phyloP scores from a whole-genome alignment of 208 protist species.

The Trypanosoma brucei region DNA sequence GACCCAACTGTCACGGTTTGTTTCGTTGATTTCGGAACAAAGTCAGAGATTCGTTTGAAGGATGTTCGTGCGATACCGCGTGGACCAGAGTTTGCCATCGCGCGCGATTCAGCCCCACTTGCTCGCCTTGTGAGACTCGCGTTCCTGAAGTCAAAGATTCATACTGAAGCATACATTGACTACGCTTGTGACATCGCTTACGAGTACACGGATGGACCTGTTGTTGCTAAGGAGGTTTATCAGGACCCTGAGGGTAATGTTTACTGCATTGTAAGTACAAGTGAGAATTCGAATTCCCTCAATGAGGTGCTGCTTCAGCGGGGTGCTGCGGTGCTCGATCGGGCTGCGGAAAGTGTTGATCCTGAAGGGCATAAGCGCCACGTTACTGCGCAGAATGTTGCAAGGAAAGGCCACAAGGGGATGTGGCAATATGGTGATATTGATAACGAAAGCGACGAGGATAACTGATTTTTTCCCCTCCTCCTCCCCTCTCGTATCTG shows the following conservation, averaged over 20 bases:
- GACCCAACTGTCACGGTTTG: slow-evolving; percentile 51
- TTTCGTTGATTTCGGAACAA: slow-evolving; percentile 88
- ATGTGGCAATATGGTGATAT: slow-evolving; percentile 87
- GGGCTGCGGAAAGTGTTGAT: slow-evolving; percentile 34
- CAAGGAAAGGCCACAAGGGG: slow-evolving; percentile 73
- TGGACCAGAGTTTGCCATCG: slow-evolving; percentile 62
- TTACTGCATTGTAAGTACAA: slow-evolving; percentile 70
- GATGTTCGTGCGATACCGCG: slow-evolving; percentile 61
- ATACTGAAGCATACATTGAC: slow-evolving; percentile 30
- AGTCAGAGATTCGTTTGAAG: slow-evolving; percentile 38
- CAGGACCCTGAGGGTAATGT: slow-evolving; percentile 40
- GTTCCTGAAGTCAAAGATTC: slow-evolving; percentile 54
- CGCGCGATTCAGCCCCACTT: slow-evolving; percentile 62
- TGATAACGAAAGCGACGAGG: slow-evolving; percentile 58
- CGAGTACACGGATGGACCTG: slow-evolving; percentile 68
- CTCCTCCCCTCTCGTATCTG: too few relatives aligned
- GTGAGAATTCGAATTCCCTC: slow-evolving; percentile 60
- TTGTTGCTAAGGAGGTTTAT: slow-evolving; percentile 78
- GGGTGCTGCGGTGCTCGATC: slow-evolving; percentile 72
- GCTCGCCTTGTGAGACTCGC: slow-evolving; percentile 63
- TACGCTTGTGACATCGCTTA: slow-evolving; percentile 48
- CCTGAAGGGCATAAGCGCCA: slow-evolving; percentile 50
- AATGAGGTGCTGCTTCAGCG: slow-evolving; percentile 78
- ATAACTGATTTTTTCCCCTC: slow-evolving; percentile 14
- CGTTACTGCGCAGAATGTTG: slow-evolving; percentile 69